Base-by-base conservation (phyloP, 1,139 yeast species). In the Scheffersomyces illinoinensis region DNA sequence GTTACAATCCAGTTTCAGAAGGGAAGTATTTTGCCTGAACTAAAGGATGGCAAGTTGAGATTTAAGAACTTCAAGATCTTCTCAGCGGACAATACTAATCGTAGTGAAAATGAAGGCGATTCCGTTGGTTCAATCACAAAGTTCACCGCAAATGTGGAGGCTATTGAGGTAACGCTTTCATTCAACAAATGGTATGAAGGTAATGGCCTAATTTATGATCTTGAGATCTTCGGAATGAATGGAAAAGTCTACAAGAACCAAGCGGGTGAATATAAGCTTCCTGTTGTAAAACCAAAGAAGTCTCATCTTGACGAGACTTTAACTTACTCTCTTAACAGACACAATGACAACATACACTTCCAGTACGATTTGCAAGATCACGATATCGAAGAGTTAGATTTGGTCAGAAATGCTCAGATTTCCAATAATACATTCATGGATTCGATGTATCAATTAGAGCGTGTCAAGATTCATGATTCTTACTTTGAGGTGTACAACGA, bases 131-230 rank as follows among this genome's bases (percentile, higher is more conserved):
- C 55, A 33, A 53, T 59, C 56, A 57, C 64, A 54, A 64, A 64
- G 20, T 74, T 80, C 47, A 71, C 75, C 12, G 80, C 88, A 43
- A 74, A 73, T 18, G 77, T 88, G 39, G 85, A 87, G 57, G 80
- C 85, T 19, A 74, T 88, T 61, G 86, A 85, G 62, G 68, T 89
- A 51, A 83, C 89, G 0, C 73, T 89, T 23, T 86, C 90, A 1
- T 84, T 89, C 62, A 79, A 81, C 53, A 89, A 89, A 70, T 89
- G 93, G 93, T 79, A 86, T 55, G 84, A 84, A 60, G 89, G 92
- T 0, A 81, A 82, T 54, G 96, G 96, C 0, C 73, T 90, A 43
- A 83, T 89, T 51, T 77, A 87, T 57, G 87, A 86, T 62, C 72
- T 89, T 53, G 89, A 88, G 58, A 76, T 89, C 1, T 81, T 76